Percentiles rank a stretch among this genome's conserved stretches.
Conservation (phyloP, 495 filamentous ascomycete genomes). For the Podospora australis region DNA sequence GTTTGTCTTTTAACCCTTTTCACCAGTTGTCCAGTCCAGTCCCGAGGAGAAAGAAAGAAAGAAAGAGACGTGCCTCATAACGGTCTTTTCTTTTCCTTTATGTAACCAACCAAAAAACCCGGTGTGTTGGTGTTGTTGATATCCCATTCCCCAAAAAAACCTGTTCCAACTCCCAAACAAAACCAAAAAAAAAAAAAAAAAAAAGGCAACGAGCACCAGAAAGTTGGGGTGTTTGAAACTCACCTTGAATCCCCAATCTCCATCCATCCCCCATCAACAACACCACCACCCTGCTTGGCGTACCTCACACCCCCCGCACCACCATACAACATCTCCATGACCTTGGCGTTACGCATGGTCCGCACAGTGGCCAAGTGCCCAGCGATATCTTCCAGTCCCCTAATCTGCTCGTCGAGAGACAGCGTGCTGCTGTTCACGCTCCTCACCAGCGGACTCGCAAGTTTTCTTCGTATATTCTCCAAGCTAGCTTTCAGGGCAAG, state of each 20-base stretch:
- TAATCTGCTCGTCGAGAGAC: constrained; percentile 75
- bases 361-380: constrained; percentile 65
- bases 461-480: constrained; percentile 66
- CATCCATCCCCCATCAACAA: constrained; percentile 2
- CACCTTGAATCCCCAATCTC: neutral
- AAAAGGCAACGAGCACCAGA: neutral
- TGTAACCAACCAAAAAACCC: neutral
- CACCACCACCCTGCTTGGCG: neutral
- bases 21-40: too few relatives aligned
- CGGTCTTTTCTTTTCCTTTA: constrained; percentile 6
- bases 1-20: neutral
- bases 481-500: constrained; percentile 73
- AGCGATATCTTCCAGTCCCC: constrained; percentile 71
- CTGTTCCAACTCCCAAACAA: neutral
- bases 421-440: constrained; percentile 59
- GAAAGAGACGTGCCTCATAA: too few relatives aligned
- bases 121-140: too few relatives aligned
- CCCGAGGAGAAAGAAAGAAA: too few relatives aligned
- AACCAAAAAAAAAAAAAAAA: constrained; percentile 1
- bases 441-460: constrained; percentile 75
- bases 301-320: constrained; percentile 19
- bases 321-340: constrained; percentile 76
- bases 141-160: too few relatives aligned
- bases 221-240: neutral
- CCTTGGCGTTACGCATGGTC: constrained; percentile 70